Percentiles rank a stretch among this genome's conserved stretches.
phyloP scores from a whole-genome alignment of 768 basidiomycete genomes.

The Rubroboletus pulcherrimus region DNA sequence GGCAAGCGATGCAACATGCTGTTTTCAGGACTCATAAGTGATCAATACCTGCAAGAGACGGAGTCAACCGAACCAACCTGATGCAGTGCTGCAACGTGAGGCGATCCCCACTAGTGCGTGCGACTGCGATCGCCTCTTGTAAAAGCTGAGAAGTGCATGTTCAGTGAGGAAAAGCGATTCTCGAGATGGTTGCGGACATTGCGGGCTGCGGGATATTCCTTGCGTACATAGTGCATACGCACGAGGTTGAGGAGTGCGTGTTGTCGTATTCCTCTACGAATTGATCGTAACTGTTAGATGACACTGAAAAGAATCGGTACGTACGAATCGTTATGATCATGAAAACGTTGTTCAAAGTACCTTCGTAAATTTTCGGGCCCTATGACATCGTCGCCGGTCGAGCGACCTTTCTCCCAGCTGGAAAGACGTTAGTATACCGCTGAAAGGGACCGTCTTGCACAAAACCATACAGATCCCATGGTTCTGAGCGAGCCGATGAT shows the following conservation, averaged over 20 bases:
- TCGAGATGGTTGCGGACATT: slow-evolving; percentile 42
- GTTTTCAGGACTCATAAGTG: slow-evolving; percentile 6
- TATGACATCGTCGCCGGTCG: slow-evolving; percentile 63
- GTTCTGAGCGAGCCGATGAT: slow-evolving; percentile 57
- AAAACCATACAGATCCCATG: slow-evolving; percentile 53
- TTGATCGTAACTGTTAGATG: neutral
- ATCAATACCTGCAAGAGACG: slow-evolving; percentile 8
- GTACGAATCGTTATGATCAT: slow-evolving; percentile 76
- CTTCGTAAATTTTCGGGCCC: slow-evolving; percentile 69
- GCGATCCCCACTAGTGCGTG: slow-evolving; percentile 68
- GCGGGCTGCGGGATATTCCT: slow-evolving; percentile 64
- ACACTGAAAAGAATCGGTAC: slow-evolving; percentile 24
- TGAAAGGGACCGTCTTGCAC: neutral
- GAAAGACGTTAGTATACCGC: neutral
- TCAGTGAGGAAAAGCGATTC: neutral
- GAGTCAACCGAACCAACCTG: slow-evolving; percentile 43
- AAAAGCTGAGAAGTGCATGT: slow-evolving; percentile 46
- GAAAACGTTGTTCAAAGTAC: slow-evolving; percentile 86
- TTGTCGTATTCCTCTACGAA: slow-evolving; percentile 66
- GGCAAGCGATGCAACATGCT: slow-evolving; percentile 76
- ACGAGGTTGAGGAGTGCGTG: slow-evolving; percentile 76
- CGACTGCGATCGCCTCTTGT: slow-evolving; percentile 73
- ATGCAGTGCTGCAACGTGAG: slow-evolving; percentile 75
- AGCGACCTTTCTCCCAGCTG: slow-evolving; percentile 67
- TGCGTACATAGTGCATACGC: slow-evolving; percentile 69